Base-by-base conservation (phyloP, 1,139 yeast species). In the Hyphopichia pseudoburtonii region DNA sequence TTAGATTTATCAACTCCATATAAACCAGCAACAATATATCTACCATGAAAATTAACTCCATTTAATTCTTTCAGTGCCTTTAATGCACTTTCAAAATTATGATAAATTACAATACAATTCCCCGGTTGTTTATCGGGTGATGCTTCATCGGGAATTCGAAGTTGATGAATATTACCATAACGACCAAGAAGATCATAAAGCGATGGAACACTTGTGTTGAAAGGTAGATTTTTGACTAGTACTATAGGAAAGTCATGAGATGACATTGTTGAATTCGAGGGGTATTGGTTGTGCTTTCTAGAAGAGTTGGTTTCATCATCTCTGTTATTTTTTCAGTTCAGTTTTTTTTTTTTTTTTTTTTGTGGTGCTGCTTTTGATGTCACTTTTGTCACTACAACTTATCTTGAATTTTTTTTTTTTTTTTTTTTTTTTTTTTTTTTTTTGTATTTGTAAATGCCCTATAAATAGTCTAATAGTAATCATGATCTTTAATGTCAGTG, bases 221-320 rank as follows among this genome's bases (percentile, higher is more conserved):
- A 81, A 1, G 87, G 82, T 12, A 82, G 64, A 50, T 82, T 82
- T 51, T 78, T 78, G 24, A 80, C 80, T 41, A 67, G 66, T 9
- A 82, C 64, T 28, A 77, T 74, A 3, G 82, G 82, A 34, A 71
- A 71, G 11, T 52, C 56, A 12, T 8, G 17, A 5, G 31, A 28
- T 18, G 34, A 31, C 34, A 31, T 31, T 9, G 11, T 17, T 28
- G 4, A 15, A 28, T 5, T 24, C 14, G 27, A 24, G 14, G 27
- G n/a, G 7, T 21, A 21, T 7, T 21, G 23, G 9, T 21, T 21
- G 23, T 21, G 14, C 27, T 24, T 24, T 24, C 10, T 12, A n/a
- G n/a, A n/a, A n/a, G n/a, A n/a, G n/a, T n/a, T n/a, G n/a, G n/a
- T n/a, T n/a, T n/a, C n/a, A n/a, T n/a, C n/a, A n/a, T n/a, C n/a